phyloP scores from a whole-genome alignment of 2,329 filamentous ascomycete genomes.

The Ceratocystis lukuohia region DNA sequence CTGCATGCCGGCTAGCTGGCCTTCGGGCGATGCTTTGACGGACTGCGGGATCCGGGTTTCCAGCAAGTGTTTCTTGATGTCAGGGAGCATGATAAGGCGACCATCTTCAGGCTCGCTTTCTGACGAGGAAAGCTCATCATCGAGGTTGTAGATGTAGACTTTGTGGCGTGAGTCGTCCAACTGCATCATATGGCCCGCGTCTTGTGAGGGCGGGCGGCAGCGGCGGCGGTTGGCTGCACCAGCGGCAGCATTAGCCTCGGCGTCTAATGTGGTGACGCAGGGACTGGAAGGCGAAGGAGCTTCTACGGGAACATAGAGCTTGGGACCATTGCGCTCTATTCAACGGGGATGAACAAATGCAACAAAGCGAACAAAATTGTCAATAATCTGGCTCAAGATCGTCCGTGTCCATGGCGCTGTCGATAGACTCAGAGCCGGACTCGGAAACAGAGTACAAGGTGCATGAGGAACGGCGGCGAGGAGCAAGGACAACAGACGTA shows the following conservation, averaged over 20 bases:
- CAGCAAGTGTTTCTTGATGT: slow-evolving; percentile 69
- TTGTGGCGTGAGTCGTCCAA: slow-evolving; percentile 77
- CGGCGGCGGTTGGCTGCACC: slow-evolving; percentile 21
- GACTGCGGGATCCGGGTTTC: slow-evolving; percentile 55
- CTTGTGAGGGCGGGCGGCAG: slow-evolving; percentile 19
- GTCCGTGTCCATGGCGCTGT: slow-evolving; percentile 18
- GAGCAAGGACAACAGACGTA: slow-evolving; percentile 31
- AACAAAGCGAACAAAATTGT: slow-evolving; percentile 9
- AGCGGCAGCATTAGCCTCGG: slow-evolving; percentile 6
- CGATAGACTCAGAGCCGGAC: slow-evolving; percentile 13
- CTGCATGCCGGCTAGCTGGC: slow-evolving; percentile 45
- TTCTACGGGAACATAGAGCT: slow-evolving; percentile 54
- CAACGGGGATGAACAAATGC: slow-evolving; percentile 2
- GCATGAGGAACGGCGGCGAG: slow-evolving; percentile 13
- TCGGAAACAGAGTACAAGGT: slow-evolving; percentile 14
- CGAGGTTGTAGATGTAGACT: slow-evolving; percentile 82
- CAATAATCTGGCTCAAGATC: slow-evolving; percentile 22
- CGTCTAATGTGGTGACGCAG: slow-evolving; percentile 13
- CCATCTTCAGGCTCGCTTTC: slow-evolving; percentile 43
- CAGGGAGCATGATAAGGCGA: slow-evolving; percentile 64
- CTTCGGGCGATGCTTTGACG: slow-evolving; percentile 31
- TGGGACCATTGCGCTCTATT: slow-evolving; percentile 47
- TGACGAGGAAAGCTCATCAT: slow-evolving; percentile 60
- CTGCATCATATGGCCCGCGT: slow-evolving; percentile 62
- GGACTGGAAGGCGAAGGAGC: slow-evolving; percentile 25